phyloP scores from a whole-genome alignment of 2,329 filamentous ascomycete genomes.

The Fonsecaea nubica region DNA sequence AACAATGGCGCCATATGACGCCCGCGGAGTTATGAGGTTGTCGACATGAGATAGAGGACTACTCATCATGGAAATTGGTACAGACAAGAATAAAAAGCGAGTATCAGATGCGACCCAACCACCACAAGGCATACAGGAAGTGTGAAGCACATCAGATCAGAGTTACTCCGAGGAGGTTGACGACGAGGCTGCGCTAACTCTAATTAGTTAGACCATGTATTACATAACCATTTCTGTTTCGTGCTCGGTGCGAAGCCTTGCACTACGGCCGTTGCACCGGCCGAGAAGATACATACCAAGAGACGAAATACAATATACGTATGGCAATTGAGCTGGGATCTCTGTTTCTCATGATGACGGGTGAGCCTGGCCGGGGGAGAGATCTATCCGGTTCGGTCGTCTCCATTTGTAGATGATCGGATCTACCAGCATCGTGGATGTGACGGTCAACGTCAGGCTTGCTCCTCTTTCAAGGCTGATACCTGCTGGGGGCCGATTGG shows the following conservation, averaged over 20 bases:
- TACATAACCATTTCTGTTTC: neutral
- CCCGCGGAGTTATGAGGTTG: neutral
- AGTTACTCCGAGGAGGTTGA: neutral
- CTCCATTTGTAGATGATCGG: neutral
- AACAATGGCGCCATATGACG: neutral
- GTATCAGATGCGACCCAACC: neutral
- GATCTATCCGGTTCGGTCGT: neutral
- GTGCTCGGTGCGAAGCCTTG: neutral
- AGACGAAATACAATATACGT: neutral
- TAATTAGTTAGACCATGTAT: neutral
- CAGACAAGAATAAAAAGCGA: neutral
- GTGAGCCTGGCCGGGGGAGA: neutral
- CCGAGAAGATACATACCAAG: neutral
- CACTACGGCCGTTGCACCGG: constrained; percentile 3
- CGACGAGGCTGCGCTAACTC: neutral
- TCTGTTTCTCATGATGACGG: neutral
- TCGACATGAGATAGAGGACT: neutral
- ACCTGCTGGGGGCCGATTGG: neutral
- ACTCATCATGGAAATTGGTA: neutral
- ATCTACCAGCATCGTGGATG: neutral
- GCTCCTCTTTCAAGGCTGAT: neutral
- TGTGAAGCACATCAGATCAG: constrained; percentile 1
- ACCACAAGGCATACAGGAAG: neutral
- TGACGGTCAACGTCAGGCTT: neutral
- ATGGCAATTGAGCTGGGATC: neutral